Percentiles rank a stretch among this genome's conserved stretches.
These are phyloP conservation scores for Rutstroemia sp. DNA, from an alignment of 2,329 filamentous ascomycete species.

Conservation along the genomic window DNA sequence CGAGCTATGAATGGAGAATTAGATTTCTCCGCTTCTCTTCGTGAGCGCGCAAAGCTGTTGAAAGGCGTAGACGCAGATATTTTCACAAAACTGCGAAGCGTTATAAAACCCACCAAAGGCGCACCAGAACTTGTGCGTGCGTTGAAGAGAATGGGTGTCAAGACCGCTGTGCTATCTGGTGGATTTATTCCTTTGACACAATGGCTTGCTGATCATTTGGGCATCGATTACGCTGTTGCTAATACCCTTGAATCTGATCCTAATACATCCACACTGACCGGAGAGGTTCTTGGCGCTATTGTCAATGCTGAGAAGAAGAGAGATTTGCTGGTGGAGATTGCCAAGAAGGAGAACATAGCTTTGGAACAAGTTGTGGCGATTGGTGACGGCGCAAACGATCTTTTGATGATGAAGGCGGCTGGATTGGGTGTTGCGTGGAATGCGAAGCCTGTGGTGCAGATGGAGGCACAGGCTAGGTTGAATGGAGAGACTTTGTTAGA, in stretches of 20 bases:
- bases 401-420: slow-evolving; percentile 70
- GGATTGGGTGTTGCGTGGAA: slow-evolving; percentile 78
- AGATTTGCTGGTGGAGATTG: slow-evolving; percentile 64
- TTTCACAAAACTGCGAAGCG: slow-evolving; percentile 67
- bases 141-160: slow-evolving; percentile 72
- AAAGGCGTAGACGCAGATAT: slow-evolving; percentile 73
- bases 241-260: slow-evolving; percentile 70
- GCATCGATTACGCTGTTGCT: slow-evolving; percentile 80
- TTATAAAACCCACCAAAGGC: slow-evolving; percentile 76
- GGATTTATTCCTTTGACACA: slow-evolving; percentile 84
- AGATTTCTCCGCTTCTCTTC: slow-evolving; percentile 80
- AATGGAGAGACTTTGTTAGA: slow-evolving; percentile 66
- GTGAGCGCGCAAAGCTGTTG: slow-evolving; percentile 71
- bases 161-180: slow-evolving; percentile 84
- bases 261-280: slow-evolving; percentile 51
- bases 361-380: slow-evolving; percentile 64
- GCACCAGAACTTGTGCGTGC: slow-evolving; percentile 66
- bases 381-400: slow-evolving; percentile 76
- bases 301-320: slow-evolving; percentile 71
- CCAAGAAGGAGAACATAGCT: slow-evolving; percentile 56
- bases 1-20: slow-evolving; percentile 95
- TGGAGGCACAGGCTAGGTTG: slow-evolving; percentile 63
- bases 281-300: slow-evolving; percentile 64
- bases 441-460: slow-evolving; percentile 75
- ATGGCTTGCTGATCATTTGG: slow-evolving; percentile 75